Evolutionary conservation across 2,329 filamentous ascomycete species (phyloP).

Genomic region (Claviceps purpurea): DNA sequence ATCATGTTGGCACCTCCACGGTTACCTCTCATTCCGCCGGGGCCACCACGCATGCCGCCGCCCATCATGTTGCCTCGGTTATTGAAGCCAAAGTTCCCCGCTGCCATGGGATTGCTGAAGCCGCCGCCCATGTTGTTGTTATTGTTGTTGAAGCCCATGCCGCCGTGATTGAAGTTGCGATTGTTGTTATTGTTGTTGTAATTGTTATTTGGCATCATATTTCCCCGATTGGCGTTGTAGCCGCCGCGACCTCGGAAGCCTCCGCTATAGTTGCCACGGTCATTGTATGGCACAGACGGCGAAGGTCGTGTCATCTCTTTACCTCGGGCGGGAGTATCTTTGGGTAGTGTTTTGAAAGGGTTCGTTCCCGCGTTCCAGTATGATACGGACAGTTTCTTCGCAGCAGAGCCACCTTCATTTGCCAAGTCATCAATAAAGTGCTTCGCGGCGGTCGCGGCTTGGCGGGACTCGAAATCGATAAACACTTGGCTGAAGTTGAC

Average conservation of each 20-base stretch:
- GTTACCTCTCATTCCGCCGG: slow-evolving; percentile 34
- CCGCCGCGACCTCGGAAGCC: slow-evolving; percentile 40
- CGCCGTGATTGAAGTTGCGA: slow-evolving; percentile 28
- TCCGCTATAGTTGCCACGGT: slow-evolving; percentile 30
- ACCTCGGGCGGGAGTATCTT: slow-evolving; percentile 56
- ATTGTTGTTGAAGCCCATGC: slow-evolving; percentile 32
- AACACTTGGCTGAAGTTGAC: slow-evolving; percentile 50
- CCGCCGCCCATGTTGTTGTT: slow-evolving; percentile 25
- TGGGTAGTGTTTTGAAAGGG: slow-evolving; percentile 81
- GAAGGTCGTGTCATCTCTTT: slow-evolving; percentile 49
- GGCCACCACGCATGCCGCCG: slow-evolving; percentile 34
- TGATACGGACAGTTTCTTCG: slow-evolving; percentile 58
- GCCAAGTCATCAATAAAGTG: slow-evolving; percentile 58
- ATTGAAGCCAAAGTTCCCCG: slow-evolving; percentile 38
- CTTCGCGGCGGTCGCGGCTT: slow-evolving; percentile 77
- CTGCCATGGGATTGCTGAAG: slow-evolving; percentile 38
- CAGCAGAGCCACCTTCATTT: slow-evolving; percentile 36
- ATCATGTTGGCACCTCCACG: slow-evolving; percentile 40
- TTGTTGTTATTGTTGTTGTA: slow-evolving; percentile 27
- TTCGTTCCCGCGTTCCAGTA: slow-evolving; percentile 70
- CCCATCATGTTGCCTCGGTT: slow-evolving; percentile 22
- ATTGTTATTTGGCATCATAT: slow-evolving; percentile 27
- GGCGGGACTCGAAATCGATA: slow-evolving; percentile 68
- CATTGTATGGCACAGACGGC: slow-evolving; percentile 35
- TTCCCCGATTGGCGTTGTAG: slow-evolving; percentile 29